Base-by-base conservation (phyloP, 2,329 filamentous ascomycete species). In the Hymenoscyphus repandus region DNA sequence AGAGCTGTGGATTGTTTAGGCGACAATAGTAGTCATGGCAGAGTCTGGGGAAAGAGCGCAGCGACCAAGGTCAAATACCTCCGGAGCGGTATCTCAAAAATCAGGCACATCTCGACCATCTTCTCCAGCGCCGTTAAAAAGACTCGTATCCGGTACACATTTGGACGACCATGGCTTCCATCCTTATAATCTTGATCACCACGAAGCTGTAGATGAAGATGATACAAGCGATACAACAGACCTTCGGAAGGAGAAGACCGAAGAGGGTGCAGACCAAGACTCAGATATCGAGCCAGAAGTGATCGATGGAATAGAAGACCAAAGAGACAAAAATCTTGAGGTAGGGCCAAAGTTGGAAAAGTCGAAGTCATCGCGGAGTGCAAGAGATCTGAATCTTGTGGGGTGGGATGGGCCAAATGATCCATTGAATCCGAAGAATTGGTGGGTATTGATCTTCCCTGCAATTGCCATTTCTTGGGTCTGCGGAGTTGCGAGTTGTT, bases 391-490 rank as follows among this genome's bases (percentile, higher is more conserved):
- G 9, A 56, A 55, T 44, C 34, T 57, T 17, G 52, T 57, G 12
- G 30, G 13, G 4, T 58, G 56, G 56, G 44, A 56, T 22, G 51
- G 53, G 13, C 56, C 53, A 34, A 33, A 51, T 17, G 56, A 57
- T n/a, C 54, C 54, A 12, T 41, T 45, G n/a, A 52, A 52, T 18
- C 50, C 50, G 1, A 52, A 52, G n/a, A 49, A 52, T 11, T 50
- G 48, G 22, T 27, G 22, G 7, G 22, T 27, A 27, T 27, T 27
- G 7, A 27, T 7, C 22, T 4, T 7, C 22, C 7, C 22, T 7
- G 22, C 4, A 27, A 27, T 4, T 27, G 22, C 4, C 22, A 27
- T 7, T 27, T 4, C 22, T 27, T 7, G 7, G 7, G 22, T 4
- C 22, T 27, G 4, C 22, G 22, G 22, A 27, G 22, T 27, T 4